Base-by-base conservation (phyloP, 352 stramenopile genomes). In the Globisporangium orthogonon region DNA sequence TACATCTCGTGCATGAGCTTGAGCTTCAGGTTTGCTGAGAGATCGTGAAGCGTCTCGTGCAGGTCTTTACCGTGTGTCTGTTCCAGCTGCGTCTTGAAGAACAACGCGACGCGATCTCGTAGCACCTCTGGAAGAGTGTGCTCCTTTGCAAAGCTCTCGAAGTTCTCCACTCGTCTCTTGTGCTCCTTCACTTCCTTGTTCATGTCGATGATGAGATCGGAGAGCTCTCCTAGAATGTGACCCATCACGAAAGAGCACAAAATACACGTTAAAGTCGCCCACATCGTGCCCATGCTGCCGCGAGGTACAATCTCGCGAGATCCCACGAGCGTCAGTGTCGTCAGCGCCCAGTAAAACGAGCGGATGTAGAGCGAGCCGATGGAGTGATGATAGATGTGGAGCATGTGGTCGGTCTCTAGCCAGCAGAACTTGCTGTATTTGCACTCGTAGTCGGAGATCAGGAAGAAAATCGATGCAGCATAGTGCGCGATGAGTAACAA, bases 1-100 rank as follows among this genome's bases (percentile, higher is more conserved):
- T 90, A 90, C 10, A 91, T 77, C 43, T 90, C 82, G 23, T 86
- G 69, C 74, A 84, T 85, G 28, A 93, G 63, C 53, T 89, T 85
- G 17, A 91, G 69, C 18, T 72, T 74, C 15, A 93, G 64, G 33
- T 87, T 89, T 0, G 79, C 76, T 0, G 78, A 85, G 11, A 93
- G 56, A 41, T 93, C 78, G 23, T 81, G 69, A 1, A 88, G 61
- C 0, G 68, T 74, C 41, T 73, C 55, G 18, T 87, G 62, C 5
- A 89, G 14, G 37, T 88, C 70, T 0, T 63, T 60, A 1, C 76
- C 74, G 7, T 85, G 61, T 0, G 76, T 74, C 31, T 86, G 66
- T 7, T 84, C 70, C 31, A 77, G 78, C 45, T 91, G 77, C 0
- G 74, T 59, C 4, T 75, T 70, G 52, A 91, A 82, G 56, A 89